Evolutionary conservation across 805 yeast genomes (phyloP).

Genomic region (Sungouiella thailandica): DNA sequence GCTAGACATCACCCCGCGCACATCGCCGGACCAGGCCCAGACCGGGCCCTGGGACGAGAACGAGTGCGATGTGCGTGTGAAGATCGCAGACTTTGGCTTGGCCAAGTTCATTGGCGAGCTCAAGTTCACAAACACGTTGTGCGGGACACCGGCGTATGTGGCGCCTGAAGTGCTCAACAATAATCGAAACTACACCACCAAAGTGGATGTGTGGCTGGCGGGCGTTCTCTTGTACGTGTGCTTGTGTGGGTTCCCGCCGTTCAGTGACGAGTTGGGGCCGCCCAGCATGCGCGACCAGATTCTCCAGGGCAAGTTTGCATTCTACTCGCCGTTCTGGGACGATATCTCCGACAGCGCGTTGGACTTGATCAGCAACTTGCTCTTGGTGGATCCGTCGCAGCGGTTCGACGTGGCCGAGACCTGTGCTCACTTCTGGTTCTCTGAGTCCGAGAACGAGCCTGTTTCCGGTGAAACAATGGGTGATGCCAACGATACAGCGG

Average conservation of each 20-base stretch:
- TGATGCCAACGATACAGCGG: too few species aligned
- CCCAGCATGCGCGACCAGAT: constrained; percentile 77
- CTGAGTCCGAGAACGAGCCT: constrained; percentile 7
- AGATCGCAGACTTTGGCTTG: constrained; percentile 80
- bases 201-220: constrained; percentile 78
- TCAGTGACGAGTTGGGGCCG: constrained; percentile 77
- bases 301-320: constrained; percentile 60
- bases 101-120: constrained; percentile 67
- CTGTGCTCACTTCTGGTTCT: constrained; percentile 42
- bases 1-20: constrained; percentile 46
- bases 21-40: constrained; percentile 18
- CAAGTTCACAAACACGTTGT: constrained; percentile 69
- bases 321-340: constrained; percentile 80
- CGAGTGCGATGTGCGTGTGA: constrained; percentile 61
- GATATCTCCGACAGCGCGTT: constrained; percentile 58
- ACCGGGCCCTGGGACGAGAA: constrained; percentile 56
- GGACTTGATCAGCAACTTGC: constrained; percentile 58
- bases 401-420: constrained; percentile 39
- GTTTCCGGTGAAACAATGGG: background rate
- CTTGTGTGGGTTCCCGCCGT: constrained; percentile 81
- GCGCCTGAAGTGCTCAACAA: constrained; percentile 74
- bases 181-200: constrained; percentile 55
- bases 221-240: constrained; percentile 78
- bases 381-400: constrained; percentile 48
- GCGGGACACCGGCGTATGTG: constrained; percentile 86